Conservation (phyloP, 345 rosid genomes). For the Murraya paniculata region DNA sequence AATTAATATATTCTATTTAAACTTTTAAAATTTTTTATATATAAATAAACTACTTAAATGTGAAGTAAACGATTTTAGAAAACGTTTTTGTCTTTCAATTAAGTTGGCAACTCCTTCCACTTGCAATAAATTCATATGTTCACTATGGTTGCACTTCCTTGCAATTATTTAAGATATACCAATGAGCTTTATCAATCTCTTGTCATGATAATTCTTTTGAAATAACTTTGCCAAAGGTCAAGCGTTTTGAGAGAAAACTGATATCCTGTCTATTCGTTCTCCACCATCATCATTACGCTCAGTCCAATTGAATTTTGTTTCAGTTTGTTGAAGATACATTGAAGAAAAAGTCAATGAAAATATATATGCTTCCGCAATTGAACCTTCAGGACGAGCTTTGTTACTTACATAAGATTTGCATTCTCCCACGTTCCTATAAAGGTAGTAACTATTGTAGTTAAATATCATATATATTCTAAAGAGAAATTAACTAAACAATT, state of each 20-base stretch:
- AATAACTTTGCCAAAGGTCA: too few species aligned
- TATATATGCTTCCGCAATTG: too few species aligned
- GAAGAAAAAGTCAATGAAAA: too few species aligned
- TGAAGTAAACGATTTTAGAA: not conserved
- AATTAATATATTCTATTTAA: not conserved
- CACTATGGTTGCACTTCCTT: not conserved
- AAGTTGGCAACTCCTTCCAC: not conserved
- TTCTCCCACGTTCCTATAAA: not conserved
- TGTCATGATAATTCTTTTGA: not conserved
- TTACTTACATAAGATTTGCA: too few species aligned
- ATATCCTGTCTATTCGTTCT: too few species aligned
- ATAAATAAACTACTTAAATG: not conserved
- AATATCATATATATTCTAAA: too few species aligned
- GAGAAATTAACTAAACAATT: too few species aligned
- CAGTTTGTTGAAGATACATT: too few species aligned
- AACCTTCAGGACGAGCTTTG: too few species aligned
- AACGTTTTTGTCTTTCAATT: not conserved
- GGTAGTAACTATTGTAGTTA: too few species aligned
- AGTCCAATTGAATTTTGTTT: too few species aligned
- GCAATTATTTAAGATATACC: not conserved
- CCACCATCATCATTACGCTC: not conserved
- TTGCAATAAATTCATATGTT: not conserved
- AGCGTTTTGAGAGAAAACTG: too few species aligned
- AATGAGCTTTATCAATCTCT: not conserved
- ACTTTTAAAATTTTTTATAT: not conserved